Evolutionary conservation across 2,329 filamentous ascomycete species (phyloP), one percentile per base, ranked within the genome.

Genomic region (Epichloe gansuensis): DNA sequence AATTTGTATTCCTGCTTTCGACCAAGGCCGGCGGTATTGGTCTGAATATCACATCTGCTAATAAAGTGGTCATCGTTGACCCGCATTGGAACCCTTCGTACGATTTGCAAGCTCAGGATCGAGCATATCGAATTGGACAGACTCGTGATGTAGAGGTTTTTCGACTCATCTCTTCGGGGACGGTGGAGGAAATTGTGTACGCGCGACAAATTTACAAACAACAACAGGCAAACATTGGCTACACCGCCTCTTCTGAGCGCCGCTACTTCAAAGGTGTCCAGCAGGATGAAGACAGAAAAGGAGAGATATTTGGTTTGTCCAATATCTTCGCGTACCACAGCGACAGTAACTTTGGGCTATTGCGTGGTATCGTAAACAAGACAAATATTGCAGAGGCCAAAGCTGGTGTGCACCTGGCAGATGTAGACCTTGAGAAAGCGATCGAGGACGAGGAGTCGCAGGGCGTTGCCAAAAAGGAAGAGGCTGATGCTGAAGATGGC

Each of bases 161-260:
- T 65, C 83, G 93, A 4, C 79, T 98, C 1, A 82, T 98, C 17
- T 91, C 87, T 2, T 83, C 88, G 1, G 93, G 93, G 0, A 97
- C 93, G 0, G 89, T 98, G 15, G 93, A 98, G 64, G 93, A 98
- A 67, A 93, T 96, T 51, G 89, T 97, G 7, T 98, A 98, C 62
- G 93, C 91, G 0, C 80, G 93, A 6, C 93, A 98, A 62, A 93
- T 98, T 41, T 98, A 98, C 76, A 98, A 98, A 67, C 93, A 98
- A 64, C 93, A 98, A 63, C 93, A 97, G 70, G 91, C 93, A 28
- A 97, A 96, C 62, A 97, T 98, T 54, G 93, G 88, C 1, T 97
- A 98, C 68, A 94, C 85, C 37, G 93, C 93, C 0, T 94, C 88
- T 0, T 86, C 84, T 5, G 93, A 98, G 67, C 83, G 93, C 3